These are phyloP conservation scores for Alternaria sp. DNA, from an alignment of 2,329 filamentous ascomycete species.

Conservation along the genomic window DNA sequence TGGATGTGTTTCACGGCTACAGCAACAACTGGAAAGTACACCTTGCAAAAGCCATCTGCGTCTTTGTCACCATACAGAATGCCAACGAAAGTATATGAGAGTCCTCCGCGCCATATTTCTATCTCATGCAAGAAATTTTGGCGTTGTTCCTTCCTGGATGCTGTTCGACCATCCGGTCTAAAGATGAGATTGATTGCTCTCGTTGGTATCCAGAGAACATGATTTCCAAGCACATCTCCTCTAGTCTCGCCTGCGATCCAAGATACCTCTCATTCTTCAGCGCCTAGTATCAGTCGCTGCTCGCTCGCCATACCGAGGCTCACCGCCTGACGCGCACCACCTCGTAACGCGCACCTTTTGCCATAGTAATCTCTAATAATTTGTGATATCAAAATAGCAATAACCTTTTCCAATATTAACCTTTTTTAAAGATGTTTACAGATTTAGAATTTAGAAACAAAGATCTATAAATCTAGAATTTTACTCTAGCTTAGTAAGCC, in stretches of 20 bases:
- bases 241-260: conserved; percentile 40
- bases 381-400: no score
- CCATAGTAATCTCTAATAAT: no score
- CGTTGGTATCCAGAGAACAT: conserved; percentile 48
- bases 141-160: conserved; percentile 27
- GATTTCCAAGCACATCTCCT: conserved; percentile 47
- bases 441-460: no score
- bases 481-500: no score
- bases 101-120: conserved; percentile 38
- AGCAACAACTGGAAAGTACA: conserved; percentile 46
- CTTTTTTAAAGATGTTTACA: no score
- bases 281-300: conserved; percentile 39
- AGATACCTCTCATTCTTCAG: conserved; percentile 44
- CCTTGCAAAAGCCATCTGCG: conserved; percentile 43
- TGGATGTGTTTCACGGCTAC: conserved; percentile 49
- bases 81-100: conserved; percentile 44
- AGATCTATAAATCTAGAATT: no score
- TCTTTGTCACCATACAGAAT: conserved; percentile 44
- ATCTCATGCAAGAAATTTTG: conserved; percentile 39
- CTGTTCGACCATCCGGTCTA: conserved; percentile 29
- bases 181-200: conserved; percentile 42
- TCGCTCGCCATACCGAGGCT: conserved; percentile 44
- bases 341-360: no score
- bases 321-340: no score
- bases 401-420: no score